Base-by-base conservation (phyloP, 2,329 filamentous ascomycete genomes). In the Colletotrichum noveboracense region DNA sequence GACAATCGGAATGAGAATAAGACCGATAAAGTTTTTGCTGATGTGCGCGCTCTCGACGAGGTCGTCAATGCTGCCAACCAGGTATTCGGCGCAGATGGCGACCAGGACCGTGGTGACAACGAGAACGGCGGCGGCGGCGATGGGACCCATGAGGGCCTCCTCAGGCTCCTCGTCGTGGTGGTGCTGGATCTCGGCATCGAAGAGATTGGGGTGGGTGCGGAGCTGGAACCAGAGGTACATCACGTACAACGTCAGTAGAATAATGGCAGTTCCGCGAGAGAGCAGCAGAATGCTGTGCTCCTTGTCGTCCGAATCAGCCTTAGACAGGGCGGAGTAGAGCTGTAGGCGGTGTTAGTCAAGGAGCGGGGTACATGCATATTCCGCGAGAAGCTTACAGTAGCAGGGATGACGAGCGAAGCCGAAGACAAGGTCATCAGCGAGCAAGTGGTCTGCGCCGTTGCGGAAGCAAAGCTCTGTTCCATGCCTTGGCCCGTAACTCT, bases 171-270 rank as follows among this genome's bases (percentile, higher is more conserved):
- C 81, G 5, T 80, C 81, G 62, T 80, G 77, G 56, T 80, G 77
- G 58, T 76, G 71, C 26, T 82, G 82, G 7, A 82, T 79, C 80
- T 91, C 89, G 77, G 87, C 85, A 78, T 94, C 92, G 80, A 96
- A 96, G 4, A 96, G 88, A 75, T 92, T 88, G 81, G 93, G 89
- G 83, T 96, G 94, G 4, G 94, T 95, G 74, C 89, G 90, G 55
- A 96, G 91, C 84, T 96, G 94, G 88, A 96, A 96, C 82, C 90
- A 88, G 16, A 96, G 91, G 83, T 96, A 96, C 78, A 96, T 87
- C 70, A 94, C 89, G 83, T 96, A 96, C 70, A 96, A 90, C 30
- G 93, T 76, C 14, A 96, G 88, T 9, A 96, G 89, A 73, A 96
- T 94, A 76, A 96, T 90, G 43, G 94, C 89, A 7, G 94, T 96